Evolutionary conservation across 2,329 filamentous ascomycete genomes (phyloP).

Genomic region (Apiospora saccharicola): DNA sequence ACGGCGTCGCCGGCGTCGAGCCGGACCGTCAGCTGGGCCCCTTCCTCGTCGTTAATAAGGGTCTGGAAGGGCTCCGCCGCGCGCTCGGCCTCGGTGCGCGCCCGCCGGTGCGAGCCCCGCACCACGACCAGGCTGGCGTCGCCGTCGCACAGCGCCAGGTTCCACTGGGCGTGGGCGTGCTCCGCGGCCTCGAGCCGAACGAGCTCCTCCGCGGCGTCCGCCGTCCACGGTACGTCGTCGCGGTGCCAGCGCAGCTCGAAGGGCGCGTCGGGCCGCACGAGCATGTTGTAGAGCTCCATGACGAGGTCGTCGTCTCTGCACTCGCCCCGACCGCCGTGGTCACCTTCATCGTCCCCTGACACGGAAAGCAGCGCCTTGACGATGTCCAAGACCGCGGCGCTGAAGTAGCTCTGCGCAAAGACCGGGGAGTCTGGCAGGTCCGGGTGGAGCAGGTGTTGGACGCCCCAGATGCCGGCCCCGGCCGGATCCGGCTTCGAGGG

Average conservation of each 20-base stretch:
- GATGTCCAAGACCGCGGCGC: constrained; percentile 65
- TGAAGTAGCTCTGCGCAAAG: constrained; percentile 78
- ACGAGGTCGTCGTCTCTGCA: constrained; percentile 69
- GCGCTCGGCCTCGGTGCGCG: constrained; percentile 75
- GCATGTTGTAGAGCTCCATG: constrained; percentile 88
- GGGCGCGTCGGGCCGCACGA: constrained; percentile 74
- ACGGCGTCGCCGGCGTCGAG: constrained; percentile 79
- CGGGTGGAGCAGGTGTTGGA: constrained; percentile 85
- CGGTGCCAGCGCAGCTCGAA: constrained; percentile 86
- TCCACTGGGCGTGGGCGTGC: constrained; percentile 81
- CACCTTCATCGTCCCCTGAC: background rate
- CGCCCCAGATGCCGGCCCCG: constrained; percentile 81
- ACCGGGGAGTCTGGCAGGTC: constrained; percentile 65
- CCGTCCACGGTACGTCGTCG: constrained; percentile 78
- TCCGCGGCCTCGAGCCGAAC: constrained; percentile 65
- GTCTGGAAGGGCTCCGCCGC: constrained; percentile 70
- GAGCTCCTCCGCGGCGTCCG: constrained; percentile 71
- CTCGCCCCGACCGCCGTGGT: constrained; percentile 33
- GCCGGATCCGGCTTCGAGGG: constrained; percentile 52
- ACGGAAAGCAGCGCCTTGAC: constrained; percentile 67
- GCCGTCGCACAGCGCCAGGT: constrained; percentile 75
- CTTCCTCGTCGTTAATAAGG: constrained; percentile 56
- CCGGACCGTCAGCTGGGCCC: constrained; percentile 65
- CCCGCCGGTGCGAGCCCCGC: constrained; percentile 76
- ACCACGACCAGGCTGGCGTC: constrained; percentile 78